Evolutionary conservation across 2,329 filamentous ascomycete species (phyloP).

Genomic region (Ceratocystis diversiconidia): DNA sequence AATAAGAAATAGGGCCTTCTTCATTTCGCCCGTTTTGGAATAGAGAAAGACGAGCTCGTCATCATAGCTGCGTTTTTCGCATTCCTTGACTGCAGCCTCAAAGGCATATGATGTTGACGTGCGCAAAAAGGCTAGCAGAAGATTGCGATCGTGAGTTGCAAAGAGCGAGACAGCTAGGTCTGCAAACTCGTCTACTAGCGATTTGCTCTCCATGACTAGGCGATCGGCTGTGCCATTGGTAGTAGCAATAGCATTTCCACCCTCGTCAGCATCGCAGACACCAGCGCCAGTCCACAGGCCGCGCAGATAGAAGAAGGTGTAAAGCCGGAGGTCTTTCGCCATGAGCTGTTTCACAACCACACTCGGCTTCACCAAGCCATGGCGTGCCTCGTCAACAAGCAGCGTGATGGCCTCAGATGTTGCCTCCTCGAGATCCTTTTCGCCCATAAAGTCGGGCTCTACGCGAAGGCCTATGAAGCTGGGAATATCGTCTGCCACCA

Average conservation of each 20-base stretch:
- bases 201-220: conserved; percentile 43
- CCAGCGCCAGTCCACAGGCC: conserved; percentile 70
- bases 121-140: conserved; percentile 80
- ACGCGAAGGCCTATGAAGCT: conserved; percentile 81
- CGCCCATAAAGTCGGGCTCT: conserved; percentile 42
- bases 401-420: conserved; percentile 74
- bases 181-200: conserved; percentile 72
- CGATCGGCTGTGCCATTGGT: conserved; percentile 32
- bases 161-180: conserved; percentile 80
- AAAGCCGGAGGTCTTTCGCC: conserved; percentile 51
- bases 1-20: conserved; percentile 80
- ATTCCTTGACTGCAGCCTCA: conserved; percentile 63
- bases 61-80: conserved; percentile 66
- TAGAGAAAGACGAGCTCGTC: conserved; percentile 92
- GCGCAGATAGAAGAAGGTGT: conserved; percentile 84
- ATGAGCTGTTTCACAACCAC: conserved; percentile 68
- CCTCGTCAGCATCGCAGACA: conserved; percentile 34
- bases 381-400: conserved; percentile 79
- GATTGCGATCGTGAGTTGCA: conserved; percentile 60
- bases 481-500: conserved; percentile 77
- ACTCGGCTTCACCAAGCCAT: conserved; percentile 66
- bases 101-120: conserved; percentile 79
- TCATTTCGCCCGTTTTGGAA: conserved; percentile 88
- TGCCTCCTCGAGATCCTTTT: conserved; percentile 61
- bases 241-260: not conserved